These are phyloP conservation scores for Russula sp. DNA, from an alignment of 768 basidiomycete species.

Conservation along the genomic window DNA sequence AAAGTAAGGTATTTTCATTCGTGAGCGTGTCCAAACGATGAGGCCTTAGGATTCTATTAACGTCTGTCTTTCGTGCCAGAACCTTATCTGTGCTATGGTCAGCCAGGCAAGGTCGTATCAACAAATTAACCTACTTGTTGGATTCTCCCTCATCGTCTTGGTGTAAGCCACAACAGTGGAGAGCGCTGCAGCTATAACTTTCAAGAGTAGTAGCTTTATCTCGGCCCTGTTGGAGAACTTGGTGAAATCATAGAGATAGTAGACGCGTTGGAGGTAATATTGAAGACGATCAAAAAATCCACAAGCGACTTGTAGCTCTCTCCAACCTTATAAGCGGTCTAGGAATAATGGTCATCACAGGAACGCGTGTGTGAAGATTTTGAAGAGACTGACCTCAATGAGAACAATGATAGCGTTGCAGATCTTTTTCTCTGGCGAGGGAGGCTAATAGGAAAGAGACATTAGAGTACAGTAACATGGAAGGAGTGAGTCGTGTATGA, in stretches of 20 bases:
- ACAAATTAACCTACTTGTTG: neutral
- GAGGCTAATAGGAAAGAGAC: neutral
- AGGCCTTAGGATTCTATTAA: neutral
- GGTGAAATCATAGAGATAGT: neutral
- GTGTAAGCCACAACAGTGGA: neutral
- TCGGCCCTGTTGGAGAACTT: neutral
- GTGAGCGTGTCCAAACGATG: conserved; percentile 1
- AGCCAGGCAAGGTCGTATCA: neutral
- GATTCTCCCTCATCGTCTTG: neutral
- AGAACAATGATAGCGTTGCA: neutral
- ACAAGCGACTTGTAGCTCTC: neutral
- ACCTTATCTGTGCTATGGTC: neutral
- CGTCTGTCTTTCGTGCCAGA: neutral
- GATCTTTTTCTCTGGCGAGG: neutral
- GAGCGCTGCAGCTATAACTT: neutral
- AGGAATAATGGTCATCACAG: neutral
- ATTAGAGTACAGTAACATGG: neutral
- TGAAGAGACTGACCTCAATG: neutral
- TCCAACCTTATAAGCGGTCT: neutral
- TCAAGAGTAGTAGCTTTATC: neutral
- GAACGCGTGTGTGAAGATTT: neutral
- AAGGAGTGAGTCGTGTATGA: neutral
- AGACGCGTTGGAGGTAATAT: conserved; percentile 2
- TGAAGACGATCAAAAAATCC: neutral
- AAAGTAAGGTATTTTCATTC: neutral